A percentile compares a stretch with the other conserved stretches of the same genome.
phyloP scores from a whole-genome alignment of 2,329 filamentous ascomycete species.

The Amesomyces nigricolor region DNA sequence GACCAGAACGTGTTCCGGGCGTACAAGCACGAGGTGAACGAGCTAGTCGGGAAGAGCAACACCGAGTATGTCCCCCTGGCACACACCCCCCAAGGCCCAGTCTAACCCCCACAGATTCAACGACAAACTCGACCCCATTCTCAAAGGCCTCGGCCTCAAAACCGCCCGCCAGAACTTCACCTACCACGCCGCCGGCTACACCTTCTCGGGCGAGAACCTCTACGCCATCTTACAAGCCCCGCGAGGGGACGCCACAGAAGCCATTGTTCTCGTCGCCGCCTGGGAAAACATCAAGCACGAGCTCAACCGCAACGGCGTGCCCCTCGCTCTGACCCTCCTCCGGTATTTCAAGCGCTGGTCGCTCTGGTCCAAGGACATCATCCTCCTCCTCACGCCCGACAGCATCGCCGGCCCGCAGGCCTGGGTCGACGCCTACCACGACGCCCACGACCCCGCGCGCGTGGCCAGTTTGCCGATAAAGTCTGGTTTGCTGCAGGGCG shows the following conservation, averaged over 20 bases:
- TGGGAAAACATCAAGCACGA: constrained; percentile 77
- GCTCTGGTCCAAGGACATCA: constrained; percentile 97
- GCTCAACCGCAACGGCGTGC: constrained; percentile 81
- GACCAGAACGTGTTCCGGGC: constrained; percentile 93
- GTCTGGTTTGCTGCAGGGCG: constrained; percentile 87
- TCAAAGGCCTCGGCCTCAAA: constrained; percentile 77
- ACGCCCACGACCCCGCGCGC: constrained; percentile 66
- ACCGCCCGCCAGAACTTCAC: constrained; percentile 82
- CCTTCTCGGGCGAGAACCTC: constrained; percentile 76
- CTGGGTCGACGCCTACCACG: constrained; percentile 97
- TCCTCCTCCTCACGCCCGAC: constrained; percentile 83
- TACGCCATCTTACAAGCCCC: constrained; percentile 93
- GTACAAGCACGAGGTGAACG: constrained; percentile 77
- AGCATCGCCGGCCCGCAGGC: constrained; percentile 87
- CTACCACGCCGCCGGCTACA: constrained; percentile 71
- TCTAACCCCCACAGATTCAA: constrained; percentile 46
- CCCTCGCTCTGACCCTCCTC: constrained; percentile 77
- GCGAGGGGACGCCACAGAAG: constrained; percentile 91
- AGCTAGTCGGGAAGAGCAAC: constrained; percentile 49
- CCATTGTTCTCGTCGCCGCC: constrained; percentile 84
- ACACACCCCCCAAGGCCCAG: not conserved
- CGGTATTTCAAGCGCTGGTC: constrained; percentile 98
- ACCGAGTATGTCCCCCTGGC: constrained; percentile 36
- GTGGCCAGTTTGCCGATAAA: constrained; percentile 80
- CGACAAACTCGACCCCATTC: constrained; percentile 66